Conservation (phyloP, 2,329 filamentous ascomycete genomes). For the Epicoccum sorghinum region DNA sequence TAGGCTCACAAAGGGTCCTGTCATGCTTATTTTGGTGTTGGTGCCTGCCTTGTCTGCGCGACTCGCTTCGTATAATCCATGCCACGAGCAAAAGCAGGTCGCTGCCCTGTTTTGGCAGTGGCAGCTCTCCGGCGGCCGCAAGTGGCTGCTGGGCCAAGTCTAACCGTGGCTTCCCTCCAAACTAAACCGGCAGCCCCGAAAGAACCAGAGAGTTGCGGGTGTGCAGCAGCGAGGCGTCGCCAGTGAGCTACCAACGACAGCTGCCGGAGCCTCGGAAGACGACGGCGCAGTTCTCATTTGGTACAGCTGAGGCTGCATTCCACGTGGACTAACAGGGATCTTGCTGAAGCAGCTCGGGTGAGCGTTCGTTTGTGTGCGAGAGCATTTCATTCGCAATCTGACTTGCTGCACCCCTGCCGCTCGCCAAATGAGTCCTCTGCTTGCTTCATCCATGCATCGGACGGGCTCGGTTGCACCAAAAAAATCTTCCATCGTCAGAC, state of each 20-base stretch:
- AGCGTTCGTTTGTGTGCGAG: slow-evolving; percentile 22
- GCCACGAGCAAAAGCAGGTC: slow-evolving; percentile 25
- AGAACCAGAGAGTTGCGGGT: slow-evolving; percentile 16
- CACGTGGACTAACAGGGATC: slow-evolving; percentile 42
- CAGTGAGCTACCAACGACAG: slow-evolving; percentile 9
- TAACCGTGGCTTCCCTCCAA: slow-evolving; percentile 9
- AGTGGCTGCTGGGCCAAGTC: slow-evolving; percentile 24
- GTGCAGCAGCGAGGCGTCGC: slow-evolving; percentile 21
- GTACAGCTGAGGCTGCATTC: slow-evolving; percentile 29
- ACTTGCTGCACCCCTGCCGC: slow-evolving; percentile 28
- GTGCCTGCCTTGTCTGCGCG: slow-evolving; percentile 31
- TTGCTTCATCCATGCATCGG: slow-evolving; percentile 18
- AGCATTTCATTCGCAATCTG: slow-evolving; percentile 37
- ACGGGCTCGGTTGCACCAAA: slow-evolving; percentile 14
- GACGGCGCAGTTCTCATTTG: slow-evolving; percentile 2
- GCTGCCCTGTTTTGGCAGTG: slow-evolving; percentile 19
- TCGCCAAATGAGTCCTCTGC: slow-evolving; percentile 20
- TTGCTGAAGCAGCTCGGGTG: slow-evolving; percentile 21
- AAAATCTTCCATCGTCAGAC: slow-evolving; percentile 19
- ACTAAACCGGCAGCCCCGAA: slow-evolving; percentile 26
- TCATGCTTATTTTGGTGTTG: slow-evolving; percentile 43
- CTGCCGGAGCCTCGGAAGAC: slow-evolving; percentile 11
- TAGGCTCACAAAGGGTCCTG: slow-evolving; percentile 27
- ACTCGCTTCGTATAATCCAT: slow-evolving; percentile 34
- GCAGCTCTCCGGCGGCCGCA: slow-evolving; percentile 20